A percentile compares a stretch with the other conserved stretches of the same genome.
Evolutionary conservation across 345 rosid genomes (phyloP).

Genomic region (Odontarrhena argentea): DNA sequence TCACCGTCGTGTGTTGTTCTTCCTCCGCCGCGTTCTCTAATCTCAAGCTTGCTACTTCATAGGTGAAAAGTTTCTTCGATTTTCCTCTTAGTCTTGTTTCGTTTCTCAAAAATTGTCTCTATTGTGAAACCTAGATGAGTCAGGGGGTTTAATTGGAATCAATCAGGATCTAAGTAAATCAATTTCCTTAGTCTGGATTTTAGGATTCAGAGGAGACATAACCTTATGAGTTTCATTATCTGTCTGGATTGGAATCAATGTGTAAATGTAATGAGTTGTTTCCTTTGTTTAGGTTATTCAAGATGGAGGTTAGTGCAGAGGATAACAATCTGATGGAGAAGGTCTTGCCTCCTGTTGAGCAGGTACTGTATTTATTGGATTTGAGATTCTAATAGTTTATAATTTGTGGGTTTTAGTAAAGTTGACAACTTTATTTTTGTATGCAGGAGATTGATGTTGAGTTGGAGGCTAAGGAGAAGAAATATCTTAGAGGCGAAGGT

Average conservation of each 20-base stretch:
- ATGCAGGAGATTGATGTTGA: constrained; percentile 58
- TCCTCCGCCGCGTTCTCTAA: neutral
- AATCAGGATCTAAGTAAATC: neutral
- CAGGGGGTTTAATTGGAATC: neutral
- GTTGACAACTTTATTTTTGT: constrained; percentile 24
- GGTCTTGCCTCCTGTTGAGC: constrained; percentile 48
- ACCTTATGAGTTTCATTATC: neutral
- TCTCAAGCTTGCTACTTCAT: neutral
- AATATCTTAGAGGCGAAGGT: constrained; percentile 73
- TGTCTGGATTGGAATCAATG: neutral
- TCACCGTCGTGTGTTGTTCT: constrained; percentile 9
- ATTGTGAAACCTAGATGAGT: constrained; percentile 6
- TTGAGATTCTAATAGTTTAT: neutral
- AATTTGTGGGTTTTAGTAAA: constrained; percentile 24
- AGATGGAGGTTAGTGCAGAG: constrained; percentile 49
- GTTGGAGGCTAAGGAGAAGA: constrained; percentile 57
- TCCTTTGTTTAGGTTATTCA: constrained; percentile 1
- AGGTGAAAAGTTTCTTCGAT: constrained; percentile 29
- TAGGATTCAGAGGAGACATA: neutral
- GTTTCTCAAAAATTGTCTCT: neutral
- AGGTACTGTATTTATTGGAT: constrained; percentile 36
- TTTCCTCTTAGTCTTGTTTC: constrained; percentile 2
- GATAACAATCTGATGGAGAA: constrained; percentile 37
- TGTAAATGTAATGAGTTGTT: constrained; percentile 3
- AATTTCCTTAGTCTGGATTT: constrained; percentile 11